Evolutionary conservation across 2,329 filamentous ascomycete genomes (phyloP).

Genomic region (Phyllosticta citribraziliensis): DNA sequence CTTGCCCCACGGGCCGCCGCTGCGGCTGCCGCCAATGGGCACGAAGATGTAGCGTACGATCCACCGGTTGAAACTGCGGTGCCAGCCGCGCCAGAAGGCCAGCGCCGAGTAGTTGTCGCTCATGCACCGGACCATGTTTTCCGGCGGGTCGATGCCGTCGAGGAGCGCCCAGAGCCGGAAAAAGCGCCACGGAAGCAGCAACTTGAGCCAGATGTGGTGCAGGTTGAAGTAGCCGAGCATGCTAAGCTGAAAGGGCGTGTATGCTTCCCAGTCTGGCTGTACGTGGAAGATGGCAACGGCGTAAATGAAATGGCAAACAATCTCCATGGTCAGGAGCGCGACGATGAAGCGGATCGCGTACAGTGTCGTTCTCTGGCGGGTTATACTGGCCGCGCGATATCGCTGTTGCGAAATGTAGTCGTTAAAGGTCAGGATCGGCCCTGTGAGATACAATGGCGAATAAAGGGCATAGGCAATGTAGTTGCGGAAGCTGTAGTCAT

Average conservation of each 20-base stretch:
- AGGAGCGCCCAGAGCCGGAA: slow-evolving; percentile 93
- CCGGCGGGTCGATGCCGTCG: slow-evolving; percentile 87
- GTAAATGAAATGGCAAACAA: slow-evolving; percentile 80
- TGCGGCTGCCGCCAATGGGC: slow-evolving; percentile 63
- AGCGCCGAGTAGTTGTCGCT: slow-evolving; percentile 87
- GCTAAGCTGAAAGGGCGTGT: slow-evolving; percentile 77
- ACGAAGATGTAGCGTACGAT: slow-evolving; percentile 88
- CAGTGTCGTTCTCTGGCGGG: slow-evolving; percentile 57
- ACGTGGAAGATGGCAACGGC: slow-evolving; percentile 84
- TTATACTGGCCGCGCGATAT: slow-evolving; percentile 63
- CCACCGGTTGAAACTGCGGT: slow-evolving; percentile 92
- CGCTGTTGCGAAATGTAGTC: slow-evolving; percentile 87
- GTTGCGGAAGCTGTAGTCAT: slow-evolving; percentile 71
- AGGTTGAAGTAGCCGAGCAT: slow-evolving; percentile 94
- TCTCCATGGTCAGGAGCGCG: slow-evolving; percentile 76
- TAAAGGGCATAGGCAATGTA: slow-evolving; percentile 87
- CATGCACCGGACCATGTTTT: slow-evolving; percentile 97
- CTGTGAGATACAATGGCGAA: slow-evolving; percentile 82
- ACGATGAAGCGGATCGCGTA: slow-evolving; percentile 78
- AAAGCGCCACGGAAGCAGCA: slow-evolving; percentile 93
- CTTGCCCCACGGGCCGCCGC: slow-evolving; percentile 42
- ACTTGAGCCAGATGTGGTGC: slow-evolving; percentile 94
- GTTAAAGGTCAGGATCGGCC: slow-evolving; percentile 94
- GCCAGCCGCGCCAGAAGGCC: slow-evolving; percentile 94
- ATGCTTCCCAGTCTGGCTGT: slow-evolving; percentile 67